Base-by-base conservation (phyloP, 805 yeast genomes). In the Yamadazyma akitaensis region DNA sequence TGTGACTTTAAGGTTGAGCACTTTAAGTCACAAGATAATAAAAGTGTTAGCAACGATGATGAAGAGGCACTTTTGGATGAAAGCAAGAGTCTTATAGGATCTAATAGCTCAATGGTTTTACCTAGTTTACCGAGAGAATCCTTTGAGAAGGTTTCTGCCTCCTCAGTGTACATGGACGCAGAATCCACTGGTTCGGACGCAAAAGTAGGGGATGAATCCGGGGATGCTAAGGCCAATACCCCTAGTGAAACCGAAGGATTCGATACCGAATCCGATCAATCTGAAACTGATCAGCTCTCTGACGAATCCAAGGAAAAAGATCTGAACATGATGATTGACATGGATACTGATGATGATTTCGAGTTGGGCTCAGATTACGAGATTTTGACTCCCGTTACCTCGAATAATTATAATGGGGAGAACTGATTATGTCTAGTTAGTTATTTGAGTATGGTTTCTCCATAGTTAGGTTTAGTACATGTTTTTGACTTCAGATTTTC, bases 311-410 rank as follows among this genome's bases (percentile, higher is more conserved):
- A 51, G 16, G 59, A 51, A 19, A 56, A 53, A 6, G 70, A 65
- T 14, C 26, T 28, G 14, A 40, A 30, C 17, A 47, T 47, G 50
- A 12, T 42, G 13, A 36, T 46, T 19, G 57, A 68, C 38, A 62
- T 68, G 33, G 33, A 26, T 25, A 14, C 19, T 14, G 63, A 69
- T 46, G 58, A 57, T 36, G 68, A 63, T 12, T 47, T 43, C 21
- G 64, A 59, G 13, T 48, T 54, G 35, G 62, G 55, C 28, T 68
- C 73, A 2, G 76, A 71, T 50, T 71, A 53, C 46, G 75, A 70
- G 47, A 51, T 71, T 21, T 61, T 71, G 49, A 65, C 72, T 1
- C 58, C 67, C 12, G 40, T 47, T 9, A 40, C 47, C 26, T 48
- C 53, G 33, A 42, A 48, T 35, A 25, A 46, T 19, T 38, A 38